Evolutionary conservation across 116 monocot genomes (phyloP), one percentile per base, ranked within the genome.

Genomic region (Cymodocea nodosa): DNA sequence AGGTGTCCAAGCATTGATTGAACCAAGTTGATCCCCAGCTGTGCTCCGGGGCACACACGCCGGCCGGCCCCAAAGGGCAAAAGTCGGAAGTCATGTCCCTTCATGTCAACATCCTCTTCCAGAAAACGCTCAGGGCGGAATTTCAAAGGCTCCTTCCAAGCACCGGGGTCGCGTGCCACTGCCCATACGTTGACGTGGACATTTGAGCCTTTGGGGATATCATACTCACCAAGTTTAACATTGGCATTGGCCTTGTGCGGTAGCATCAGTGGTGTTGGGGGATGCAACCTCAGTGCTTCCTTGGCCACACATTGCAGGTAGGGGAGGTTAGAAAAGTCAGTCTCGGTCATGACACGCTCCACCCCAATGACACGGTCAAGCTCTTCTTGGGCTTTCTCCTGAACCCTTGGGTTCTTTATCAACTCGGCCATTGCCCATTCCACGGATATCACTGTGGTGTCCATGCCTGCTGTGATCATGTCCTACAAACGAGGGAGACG

Each of bases 391-490:
- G 74, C 77, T 73, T 95, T 85, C 56, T 63, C 37, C 69, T 90
- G 87, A 35, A 95, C 87, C 61, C 74, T 54, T 9, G 85, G 90
- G 74, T 90, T 69, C 73, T 63, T 82, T 9, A 90, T 80, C 17
- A 95, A 68, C 76, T 95, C 90, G 0, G 90, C 79, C 90, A 95
- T 87, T 4, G 87, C 90, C 95, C 95, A 95, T 62, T 95, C 95
- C 6, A 81, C 83, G 0, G 85, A 70, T 62, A 90, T 87, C 19
- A 79, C 87, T 0, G 90, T 85, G 8, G 95, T 90, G 81, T 95
- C 95, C 85, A 85, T 95, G 39, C 95, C 95, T 0, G 95, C 95
- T 3, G 87, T 90, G 68, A 94, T 90, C 94, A 94, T 94, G 67
- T 94, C 94, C 92, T 88, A 81, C 58, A 52, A 15, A 16, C 34